Evolutionary conservation across 192 early-diverging fungal genomes (phyloP), one percentile per base, ranked within the genome.

Genomic region (Rhizoclosmatium sp.): DNA sequence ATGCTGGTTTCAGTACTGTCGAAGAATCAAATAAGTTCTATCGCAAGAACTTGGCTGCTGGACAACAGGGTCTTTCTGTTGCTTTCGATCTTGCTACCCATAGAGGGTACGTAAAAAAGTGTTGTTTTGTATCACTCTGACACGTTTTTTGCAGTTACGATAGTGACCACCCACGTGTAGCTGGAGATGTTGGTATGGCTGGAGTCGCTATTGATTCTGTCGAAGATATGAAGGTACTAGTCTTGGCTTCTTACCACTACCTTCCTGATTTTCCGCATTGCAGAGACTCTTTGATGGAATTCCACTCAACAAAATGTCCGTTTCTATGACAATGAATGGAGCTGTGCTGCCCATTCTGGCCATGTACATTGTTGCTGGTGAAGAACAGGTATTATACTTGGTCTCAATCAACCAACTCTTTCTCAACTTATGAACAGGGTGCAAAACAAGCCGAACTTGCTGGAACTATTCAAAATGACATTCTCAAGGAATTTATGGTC

Each of bases 301-400:
- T 71, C 93, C 95, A 59, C 88, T 96, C 54, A 94, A 94, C 80
- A 93, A 93, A 77, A 95, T 96, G 84, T 95, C 94, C 3, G 95
- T 96, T 5, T 95, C 93, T 2, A 96, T 96, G 95, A 96, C 95
- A 7, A 96, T 96, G 95, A 96, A 96, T 81, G 95, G 95, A n/a
- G 95, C 95, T 10, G 94, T 96, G 59, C 82, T 96, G 78, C 95
- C 95, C 39, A 93, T 96, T 78, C 84, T 96, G 61, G 93, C 95
- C 73, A 94, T 95, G 92, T 96, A 94, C 83, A 92, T 96, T 80
- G 94, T 96, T 23, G 91, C 95, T 45, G 95, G 88, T 40, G 84
- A 93, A 80, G 95, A 96, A 85, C 95, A 96, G 84, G 84, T 85
- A 16, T 0, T 49, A 12, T 40, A 2, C 16, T 41, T 73, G 0